Evolutionary conservation across 164 flowering plant genomes (phyloP).

Genomic region (Dillenia turbinata): DNA sequence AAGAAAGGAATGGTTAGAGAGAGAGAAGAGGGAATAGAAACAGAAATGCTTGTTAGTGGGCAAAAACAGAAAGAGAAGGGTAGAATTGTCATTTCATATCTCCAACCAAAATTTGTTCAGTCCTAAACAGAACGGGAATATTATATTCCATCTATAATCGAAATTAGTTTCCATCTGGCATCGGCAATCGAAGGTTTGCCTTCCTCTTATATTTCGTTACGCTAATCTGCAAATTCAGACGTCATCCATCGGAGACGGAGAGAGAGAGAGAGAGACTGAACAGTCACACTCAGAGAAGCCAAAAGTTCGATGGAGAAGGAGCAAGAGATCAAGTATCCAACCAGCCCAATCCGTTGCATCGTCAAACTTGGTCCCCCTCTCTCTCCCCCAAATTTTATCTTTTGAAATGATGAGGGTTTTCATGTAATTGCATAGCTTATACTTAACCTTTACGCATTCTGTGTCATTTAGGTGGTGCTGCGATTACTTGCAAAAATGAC

Average conservation of each 20-base stretch:
- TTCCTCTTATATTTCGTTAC: constrained; percentile 19
- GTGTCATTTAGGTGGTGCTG: constrained; percentile 70
- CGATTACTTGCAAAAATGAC: constrained; percentile 86
- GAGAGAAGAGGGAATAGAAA: no score
- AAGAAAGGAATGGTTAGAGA: no score
- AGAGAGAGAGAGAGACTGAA: neutral
- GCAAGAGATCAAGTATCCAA: constrained; percentile 1
- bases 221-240: constrained; percentile 1
- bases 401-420: no score
- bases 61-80: no score
- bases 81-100: no score
- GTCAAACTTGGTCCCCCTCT: constrained; percentile 45
- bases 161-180: constrained; percentile 11
- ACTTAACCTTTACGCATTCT: neutral
- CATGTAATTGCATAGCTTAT: neutral
- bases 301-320: constrained; percentile 3
- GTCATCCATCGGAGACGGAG: no score
- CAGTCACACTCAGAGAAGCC: neutral
- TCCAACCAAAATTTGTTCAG: no score
- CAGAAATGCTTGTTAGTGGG: no score
- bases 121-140: no score
- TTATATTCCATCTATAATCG: no score
- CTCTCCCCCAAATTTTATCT: neutral
- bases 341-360: constrained; percentile 41
- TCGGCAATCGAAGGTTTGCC: constrained; percentile 21